Evolutionary conservation across 2,329 filamentous ascomycete genomes (phyloP), one percentile per base, ranked within the genome.

Genomic region (Pseudocercospora pini-densiflorae): DNA sequence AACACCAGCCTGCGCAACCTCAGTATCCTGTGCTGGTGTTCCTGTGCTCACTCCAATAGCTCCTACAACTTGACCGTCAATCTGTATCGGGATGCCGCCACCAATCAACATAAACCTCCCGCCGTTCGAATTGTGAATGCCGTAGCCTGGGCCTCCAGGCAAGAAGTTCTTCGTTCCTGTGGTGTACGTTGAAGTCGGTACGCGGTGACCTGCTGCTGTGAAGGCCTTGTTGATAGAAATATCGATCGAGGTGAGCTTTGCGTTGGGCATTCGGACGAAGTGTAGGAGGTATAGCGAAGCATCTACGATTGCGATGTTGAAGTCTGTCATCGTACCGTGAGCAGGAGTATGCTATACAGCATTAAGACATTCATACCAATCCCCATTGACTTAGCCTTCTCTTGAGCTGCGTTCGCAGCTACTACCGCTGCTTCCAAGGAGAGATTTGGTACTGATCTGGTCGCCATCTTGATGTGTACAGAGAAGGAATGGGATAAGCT

Each of bases 211-310:
- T 1, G 85, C 84, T 3, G 85, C 85, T 2, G 85, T 87, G 73
- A 86, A 87, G 16, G 85, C 85, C 68, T 87, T 86, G 58, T 90
- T 88, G 14, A 91, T 90, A 0, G 87, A 85, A 74, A 90, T 85
- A 75, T 87, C 86, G 69, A 89, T 85, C 3, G 86, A 81, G n/a
- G 82, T 84, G 14, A 83, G 71, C 68, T 84, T 84, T 21, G 82
- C 82, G 65, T 76, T 78, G 69, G 82, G 81, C 81, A 84, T 83
- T 71, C 83, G 81, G 19, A 74, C 75, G 73, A 85, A 85, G 69
- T 80, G 79, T 36, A 84, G 76, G 49, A 85, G 79, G 64, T 84
- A 81, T 43, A 80, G 78, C 31, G 79, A 77, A 31, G 76, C 71
- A 72, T 84, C 83, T 63, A 83, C 79, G 63, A 85, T 75, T 64